Conservation (phyloP, 2,329 filamentous ascomycete species). For the Fusarium mundagurra region DNA sequence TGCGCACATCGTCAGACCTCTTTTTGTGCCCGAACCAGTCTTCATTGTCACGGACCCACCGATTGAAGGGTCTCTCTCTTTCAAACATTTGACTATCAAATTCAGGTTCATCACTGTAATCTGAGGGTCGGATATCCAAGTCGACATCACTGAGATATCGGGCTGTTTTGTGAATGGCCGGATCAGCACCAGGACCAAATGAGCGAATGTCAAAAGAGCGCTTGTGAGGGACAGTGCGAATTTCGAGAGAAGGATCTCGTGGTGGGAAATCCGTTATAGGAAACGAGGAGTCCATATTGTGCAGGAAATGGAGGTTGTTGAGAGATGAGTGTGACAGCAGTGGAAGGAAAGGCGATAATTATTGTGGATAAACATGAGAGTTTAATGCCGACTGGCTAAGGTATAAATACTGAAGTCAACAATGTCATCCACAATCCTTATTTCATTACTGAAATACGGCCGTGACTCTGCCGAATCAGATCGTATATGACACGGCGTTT, state of each 20-base stretch:
- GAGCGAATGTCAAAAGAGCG: conserved; percentile 7
- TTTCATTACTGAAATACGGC: background rate
- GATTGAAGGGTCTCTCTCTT: conserved; percentile 4
- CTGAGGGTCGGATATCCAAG: conserved; percentile 5
- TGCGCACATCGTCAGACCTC: conserved; percentile 12
- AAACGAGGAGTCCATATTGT: background rate
- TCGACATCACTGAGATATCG: conserved; percentile 16
- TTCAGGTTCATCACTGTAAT: conserved; percentile 8
- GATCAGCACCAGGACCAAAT: conserved; percentile 17
- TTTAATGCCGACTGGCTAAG: background rate
- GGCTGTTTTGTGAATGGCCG: background rate
- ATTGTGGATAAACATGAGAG: background rate
- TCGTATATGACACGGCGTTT: background rate
- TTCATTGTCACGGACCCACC: conserved; percentile 9
- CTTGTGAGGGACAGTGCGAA: conserved; percentile 2
- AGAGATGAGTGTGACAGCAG: too few relatives aligned
- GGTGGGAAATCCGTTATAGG: background rate
- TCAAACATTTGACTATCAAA: conserved; percentile 18
- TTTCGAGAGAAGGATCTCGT: conserved; percentile 9
- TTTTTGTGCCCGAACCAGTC: conserved; percentile 12
- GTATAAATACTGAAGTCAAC: background rate
- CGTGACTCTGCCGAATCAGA: background rate
- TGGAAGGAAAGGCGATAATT: background rate
- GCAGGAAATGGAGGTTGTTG: background rate
- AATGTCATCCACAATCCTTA: background rate